These are phyloP conservation scores for Amanita muscaria DNA, from an alignment of 768 basidiomycete species.

Conservation along the genomic window DNA sequence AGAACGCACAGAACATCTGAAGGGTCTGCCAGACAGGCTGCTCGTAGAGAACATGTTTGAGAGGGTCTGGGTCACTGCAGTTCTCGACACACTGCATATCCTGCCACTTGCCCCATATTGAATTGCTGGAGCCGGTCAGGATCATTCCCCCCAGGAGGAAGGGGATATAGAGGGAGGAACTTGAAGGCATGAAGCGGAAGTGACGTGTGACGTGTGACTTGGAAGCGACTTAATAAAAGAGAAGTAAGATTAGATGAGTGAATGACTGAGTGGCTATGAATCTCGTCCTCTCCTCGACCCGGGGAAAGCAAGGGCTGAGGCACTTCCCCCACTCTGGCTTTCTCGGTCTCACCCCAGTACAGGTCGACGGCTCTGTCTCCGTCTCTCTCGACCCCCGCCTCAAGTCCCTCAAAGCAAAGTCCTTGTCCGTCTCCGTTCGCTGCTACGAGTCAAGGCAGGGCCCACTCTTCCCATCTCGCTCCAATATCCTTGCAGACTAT, in stretches of 20 bases:
- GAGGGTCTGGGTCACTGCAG: constrained; percentile 59
- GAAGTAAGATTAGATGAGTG: too few species aligned
- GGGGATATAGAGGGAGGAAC: constrained; percentile 60
- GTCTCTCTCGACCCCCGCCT: constrained; percentile 47
- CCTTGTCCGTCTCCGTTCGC: constrained; percentile 64
- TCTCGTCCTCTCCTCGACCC: constrained; percentile 38
- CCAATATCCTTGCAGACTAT: constrained; percentile 63
- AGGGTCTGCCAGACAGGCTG: constrained; percentile 93
- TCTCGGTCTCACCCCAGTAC: constrained; percentile 74
- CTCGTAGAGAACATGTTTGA: constrained; percentile 68
- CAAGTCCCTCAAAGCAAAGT: constrained; percentile 57
- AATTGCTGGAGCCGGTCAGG: constrained; percentile 77
- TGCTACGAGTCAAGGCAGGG: constrained; percentile 75
- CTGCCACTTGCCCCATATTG: constrained; percentile 81
- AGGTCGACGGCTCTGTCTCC: constrained; percentile 61
- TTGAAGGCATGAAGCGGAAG: constrained; percentile 45
- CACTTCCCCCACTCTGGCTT: constrained; percentile 72
- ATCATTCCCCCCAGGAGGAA: constrained; percentile 90
- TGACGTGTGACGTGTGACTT: constrained; percentile 7
- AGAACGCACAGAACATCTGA: constrained; percentile 75
- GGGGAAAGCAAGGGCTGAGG: constrained; percentile 47
- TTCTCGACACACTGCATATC: constrained; percentile 99
- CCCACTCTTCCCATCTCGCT: constrained; percentile 45
- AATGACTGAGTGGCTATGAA: constrained; percentile 37
- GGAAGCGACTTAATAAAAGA: too few species aligned